Base-by-base conservation (phyloP, 495 filamentous ascomycete genomes). In the Aspergillus taichungensis region DNA sequence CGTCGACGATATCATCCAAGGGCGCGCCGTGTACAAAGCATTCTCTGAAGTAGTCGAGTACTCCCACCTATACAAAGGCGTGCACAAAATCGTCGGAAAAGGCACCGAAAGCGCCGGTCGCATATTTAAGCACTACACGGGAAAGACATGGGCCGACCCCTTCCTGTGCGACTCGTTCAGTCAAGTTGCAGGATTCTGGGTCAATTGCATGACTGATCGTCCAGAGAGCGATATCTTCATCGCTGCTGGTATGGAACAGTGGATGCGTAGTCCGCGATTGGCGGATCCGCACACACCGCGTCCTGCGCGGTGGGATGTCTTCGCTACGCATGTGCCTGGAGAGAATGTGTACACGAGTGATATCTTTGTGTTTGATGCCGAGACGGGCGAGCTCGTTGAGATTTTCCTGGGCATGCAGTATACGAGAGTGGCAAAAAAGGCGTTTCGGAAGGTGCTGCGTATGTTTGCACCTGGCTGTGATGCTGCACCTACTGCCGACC, bases 21-120 rank as follows among this genome's bases (percentile, higher is more conserved):
- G 71, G 0, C 60, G 64, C 2, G 73, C 65, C 38, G 64, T 78
- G 1, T 79, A 79, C 55, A 56, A 51, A 2, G 47, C 55, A 0
- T 78, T 78, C 47, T 40, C 53, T 1, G 61, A 72, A 3, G 52
- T 79, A 28, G 69, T 78, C 1, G 63, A 75, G n/a, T 80, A 77
- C 50, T 59, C 54, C 0, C 55, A 65, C 7, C 18, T 43, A 1
- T 77, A 71, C 45, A 68, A 62, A 0, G 73, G 75, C 0, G 43
- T 79, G 0, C 53, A 63, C 28, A 71, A 67, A 18, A 31, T 79
- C 0, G 75, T 77, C 3, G 67, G 71, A 4, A 53, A 52, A 7
- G 63, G 53, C 2, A 59, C 41, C 12, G 62, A 74, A 34, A 73
- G 58, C 10, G 74, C 72, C 3, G 77, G 75, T 0, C 50, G 52